Base-by-base conservation (phyloP, 1,139 yeast genomes). In the Schizosaccharomyces versatilis region DNA sequence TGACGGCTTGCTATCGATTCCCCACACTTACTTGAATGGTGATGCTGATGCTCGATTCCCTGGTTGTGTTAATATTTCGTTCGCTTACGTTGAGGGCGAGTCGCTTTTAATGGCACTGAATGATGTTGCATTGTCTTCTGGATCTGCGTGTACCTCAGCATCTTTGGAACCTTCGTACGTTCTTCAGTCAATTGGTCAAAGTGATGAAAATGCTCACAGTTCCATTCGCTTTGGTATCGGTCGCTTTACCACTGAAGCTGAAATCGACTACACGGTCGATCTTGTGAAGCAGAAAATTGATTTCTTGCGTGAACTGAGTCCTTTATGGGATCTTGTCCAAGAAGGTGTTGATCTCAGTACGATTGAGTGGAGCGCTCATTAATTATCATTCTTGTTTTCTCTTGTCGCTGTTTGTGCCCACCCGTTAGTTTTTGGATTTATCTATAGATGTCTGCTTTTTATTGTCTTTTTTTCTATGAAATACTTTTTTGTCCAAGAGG, bases 101-200 rank as follows among this genome's bases (percentile, higher is more conserved):
- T 88, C 97, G 0, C 74, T 90, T 62, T 73, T 90, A 63, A 90
- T 90, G 99, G 98, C 98, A 1, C 77, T 90, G 65, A 88, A 90
- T 59, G 98, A 90, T 67, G 85, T 90, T 65, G 98, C 98, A 0
- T 75, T 90, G 61, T 82, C 94, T 59, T 84, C 95, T 2, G 98
- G 98, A 41, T 85, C 96, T n/a, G 98, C 98, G 2, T 90, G 99
- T 74, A 90, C 99, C 6, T 88, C 97, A 41, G 97, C 98, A 0
- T 88, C 97, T 7, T 76, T 90, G 64, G 99, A 90, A 69, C 99
- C 99, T 36, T 84, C 95, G 1, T 90, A 90, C 64, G 99, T 90
- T 44, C 75, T 90, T 64, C 94, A 90, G 63, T 97, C 98, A 0
- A 73, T 90, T 55, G 99, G 99, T 55, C 95, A 95, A 24, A 97